Evolutionary conservation across 257 asterid species (phyloP), one percentile per base, ranked within the genome.

Genomic region (Rauvolfia tetraphylla): DNA sequence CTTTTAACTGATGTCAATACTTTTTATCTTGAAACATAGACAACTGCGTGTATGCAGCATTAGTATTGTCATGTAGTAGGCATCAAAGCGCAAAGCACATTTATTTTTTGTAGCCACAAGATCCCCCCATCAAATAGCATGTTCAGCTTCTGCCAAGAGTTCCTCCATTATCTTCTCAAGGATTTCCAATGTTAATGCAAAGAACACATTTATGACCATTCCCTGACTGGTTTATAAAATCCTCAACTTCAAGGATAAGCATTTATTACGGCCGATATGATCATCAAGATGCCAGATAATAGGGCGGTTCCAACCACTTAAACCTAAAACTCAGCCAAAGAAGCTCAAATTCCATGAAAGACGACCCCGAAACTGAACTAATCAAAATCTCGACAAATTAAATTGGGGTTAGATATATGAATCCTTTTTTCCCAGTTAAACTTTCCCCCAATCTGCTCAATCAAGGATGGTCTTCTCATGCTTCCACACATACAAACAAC

Each of bases 51-150:
- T 29, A 66, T 17, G 7, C 27, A 36, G 29, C 25, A 14, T 36
- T 22, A 20, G 17, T 18, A 66, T 9, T 7, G 0, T 53, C 49
- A 18, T 51, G 31, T 25, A 46, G 18, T 3, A 48, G 51, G 63
- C 9, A 20, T 29, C 46, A n/a, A 44, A 49, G 17, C 29, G 57
- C 41, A 51, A 72, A 51, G 80, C 65, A 44, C 78, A 78, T 56
- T 23, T n/a, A 56, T 56, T n/a, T 33, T 20, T 31, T 15, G 23
- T 63, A 63, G 33, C 69, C 36, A 49, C 63, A 81, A 33, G 51
- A 65, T 33, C 27, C 53, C 56, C 39, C 33, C 23, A 20, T 7
- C 65, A 59, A 41, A 59, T 63, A 80, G 62, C 13, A 59, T 56
- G 72, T 48, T 36, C 39, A 56, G 18, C 49, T 44, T 41, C 57